A percentile compares a stretch with the other conserved stretches of the same genome.
Evolutionary conservation across 1,284 basidiomycete species (phyloP).

Genomic region (Sporisorium sorghi): DNA sequence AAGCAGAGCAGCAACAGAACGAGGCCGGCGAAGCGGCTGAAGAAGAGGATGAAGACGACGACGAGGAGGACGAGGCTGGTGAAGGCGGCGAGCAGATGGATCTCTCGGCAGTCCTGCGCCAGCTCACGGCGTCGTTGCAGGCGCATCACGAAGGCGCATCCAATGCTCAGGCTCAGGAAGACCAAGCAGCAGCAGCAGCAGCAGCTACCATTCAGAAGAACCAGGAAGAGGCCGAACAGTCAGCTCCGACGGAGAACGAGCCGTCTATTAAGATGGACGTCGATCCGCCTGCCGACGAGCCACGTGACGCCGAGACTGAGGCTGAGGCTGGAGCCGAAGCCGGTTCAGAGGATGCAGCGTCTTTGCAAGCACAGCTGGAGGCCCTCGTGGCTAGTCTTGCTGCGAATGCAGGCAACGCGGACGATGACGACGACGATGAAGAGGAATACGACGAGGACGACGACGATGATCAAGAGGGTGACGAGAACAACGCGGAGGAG

Average conservation of each 20-base stretch:
- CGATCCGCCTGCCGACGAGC: slow-evolving; percentile 13
- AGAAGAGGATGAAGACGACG: slow-evolving; percentile 17
- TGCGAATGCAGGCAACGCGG: slow-evolving; percentile 36
- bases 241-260: slow-evolving; percentile 5
- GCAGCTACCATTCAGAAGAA: not conserved
- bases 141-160: slow-evolving; percentile 26
- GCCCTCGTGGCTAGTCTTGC: slow-evolving; percentile 57
- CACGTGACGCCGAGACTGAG: slow-evolving; percentile 2
- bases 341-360: slow-evolving; percentile 23
- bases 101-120: slow-evolving; percentile 48
- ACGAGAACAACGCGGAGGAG: slow-evolving; percentile 2
- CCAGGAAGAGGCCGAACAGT: not conserved
- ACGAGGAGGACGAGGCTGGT: slow-evolving; percentile 22
- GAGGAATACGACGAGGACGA: slow-evolving; percentile 15
- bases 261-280: slow-evolving; percentile 23
- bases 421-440: slow-evolving; percentile 38
- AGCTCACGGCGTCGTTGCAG: slow-evolving; percentile 59
- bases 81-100: slow-evolving; percentile 46
- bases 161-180: slow-evolving; percentile 12
- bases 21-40: slow-evolving; percentile 26
- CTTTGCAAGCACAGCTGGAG: slow-evolving; percentile 56
- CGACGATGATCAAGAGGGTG: slow-evolving; percentile 6
- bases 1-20: slow-evolving; percentile 2
- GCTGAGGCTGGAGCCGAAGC: not conserved
- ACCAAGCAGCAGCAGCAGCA: slow-evolving; percentile 2